Percentiles rank a stretch among this genome's conserved stretches.
phyloP scores from a whole-genome alignment of 441 rosid genomes.

The Iberis amara region DNA sequence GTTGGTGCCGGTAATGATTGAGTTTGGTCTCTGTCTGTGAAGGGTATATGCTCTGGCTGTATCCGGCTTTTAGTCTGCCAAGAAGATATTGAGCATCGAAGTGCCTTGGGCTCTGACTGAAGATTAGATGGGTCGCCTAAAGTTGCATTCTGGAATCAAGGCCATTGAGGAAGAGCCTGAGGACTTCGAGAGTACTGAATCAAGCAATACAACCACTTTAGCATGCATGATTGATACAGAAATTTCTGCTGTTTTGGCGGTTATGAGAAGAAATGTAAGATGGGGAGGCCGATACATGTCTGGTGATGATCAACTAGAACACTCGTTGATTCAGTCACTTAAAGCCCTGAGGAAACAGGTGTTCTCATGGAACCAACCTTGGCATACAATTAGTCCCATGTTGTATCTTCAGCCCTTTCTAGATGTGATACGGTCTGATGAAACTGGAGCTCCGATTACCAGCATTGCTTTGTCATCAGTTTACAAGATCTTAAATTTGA shows the following conservation, averaged over 20 bases:
- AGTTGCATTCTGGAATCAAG: conserved; percentile 69
- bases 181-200: conserved; percentile 45
- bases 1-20: conserved; percentile 16
- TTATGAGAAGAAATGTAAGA: conserved; percentile 70
- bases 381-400: conserved; percentile 59
- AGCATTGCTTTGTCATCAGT: conserved; percentile 66
- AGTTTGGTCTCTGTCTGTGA: conserved; percentile 26
- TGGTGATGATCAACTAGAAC: conserved; percentile 73
- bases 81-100: conserved; percentile 25
- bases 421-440: conserved; percentile 65
- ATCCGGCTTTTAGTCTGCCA: conserved; percentile 11
- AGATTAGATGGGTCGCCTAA: conserved; percentile 68
- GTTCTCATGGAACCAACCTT: conserved; percentile 64
- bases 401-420: conserved; percentile 67
- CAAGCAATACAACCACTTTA: conserved; percentile 46
- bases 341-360: conserved; percentile 59
- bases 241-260: conserved; percentile 67
- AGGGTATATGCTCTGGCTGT: conserved; percentile 31
- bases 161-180: conserved; percentile 81
- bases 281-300: conserved; percentile 75
- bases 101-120: conserved; percentile 26
- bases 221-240: conserved; percentile 70
- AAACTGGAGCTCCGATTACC: conserved; percentile 74
- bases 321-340: conserved; percentile 61
- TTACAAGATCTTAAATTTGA: conserved; percentile 57